phyloP scores from a whole-genome alignment of 371 early-diverging fungal genomes.

The Mucor plumbeus region DNA sequence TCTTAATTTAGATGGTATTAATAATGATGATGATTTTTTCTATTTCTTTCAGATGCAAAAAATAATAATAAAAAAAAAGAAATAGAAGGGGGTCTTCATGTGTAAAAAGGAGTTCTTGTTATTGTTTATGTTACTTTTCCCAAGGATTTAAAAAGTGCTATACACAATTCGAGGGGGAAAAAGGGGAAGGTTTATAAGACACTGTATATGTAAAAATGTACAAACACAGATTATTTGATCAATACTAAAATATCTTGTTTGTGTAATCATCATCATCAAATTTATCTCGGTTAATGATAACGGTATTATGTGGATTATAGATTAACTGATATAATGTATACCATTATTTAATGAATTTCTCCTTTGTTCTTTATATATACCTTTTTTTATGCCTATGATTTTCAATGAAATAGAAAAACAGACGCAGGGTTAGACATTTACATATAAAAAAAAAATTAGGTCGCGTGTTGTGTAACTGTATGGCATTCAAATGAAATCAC shows the following conservation, averaged over 20 bases:
- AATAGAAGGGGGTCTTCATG: background rate
- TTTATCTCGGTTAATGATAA: background rate
- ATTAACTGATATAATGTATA: background rate
- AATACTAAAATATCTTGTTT: slow-evolving; percentile 10
- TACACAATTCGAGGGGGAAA: background rate
- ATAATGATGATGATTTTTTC: background rate
- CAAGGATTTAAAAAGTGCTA: slow-evolving; percentile 4
- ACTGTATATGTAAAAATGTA: slow-evolving; percentile 1
- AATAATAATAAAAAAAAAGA: background rate
- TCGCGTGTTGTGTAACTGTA: slow-evolving; percentile 25
- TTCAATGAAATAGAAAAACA: background rate
- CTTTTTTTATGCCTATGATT: background rate
- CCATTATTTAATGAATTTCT: background rate
- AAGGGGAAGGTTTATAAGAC: background rate
- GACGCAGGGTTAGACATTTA: slow-evolving; percentile 1
- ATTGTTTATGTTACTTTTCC: background rate
- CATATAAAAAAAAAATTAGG: slow-evolving; percentile 9
- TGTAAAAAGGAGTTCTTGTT: background rate
- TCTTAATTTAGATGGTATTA: background rate
- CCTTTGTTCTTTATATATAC: background rate
- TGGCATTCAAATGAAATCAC: slow-evolving; percentile 21
- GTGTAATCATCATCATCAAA: background rate
- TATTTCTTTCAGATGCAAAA: background rate
- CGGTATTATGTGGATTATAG: background rate
- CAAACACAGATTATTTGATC: slow-evolving; percentile 10